Base-by-base conservation (phyloP, 805 yeast genomes). In the Sporopachydermia quercuum region DNA sequence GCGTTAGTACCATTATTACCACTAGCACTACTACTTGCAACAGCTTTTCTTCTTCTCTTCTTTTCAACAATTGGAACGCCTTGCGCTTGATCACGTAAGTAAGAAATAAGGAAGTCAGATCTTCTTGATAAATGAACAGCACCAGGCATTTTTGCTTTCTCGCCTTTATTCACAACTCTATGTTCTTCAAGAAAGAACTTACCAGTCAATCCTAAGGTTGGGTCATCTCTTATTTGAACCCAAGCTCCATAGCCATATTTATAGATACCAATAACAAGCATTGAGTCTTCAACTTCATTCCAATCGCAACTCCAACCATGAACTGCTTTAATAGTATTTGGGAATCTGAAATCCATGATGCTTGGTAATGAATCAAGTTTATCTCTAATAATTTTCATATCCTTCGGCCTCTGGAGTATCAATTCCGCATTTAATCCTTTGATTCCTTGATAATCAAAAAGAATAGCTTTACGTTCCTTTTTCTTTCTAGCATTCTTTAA, bases 231-330 rank as follows among this genome's bases (percentile, higher is more conserved):
- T 37, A 91, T 87, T 52, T 82, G 87, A 2, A 70, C 56, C 98
- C 98, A 91, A 1, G 95, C 78, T 14, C 97, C 97, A 57, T 85
- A 87, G 0, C 99, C 99, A 58, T 87, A 87, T 59, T 84, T 86
- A 52, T 72, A 70, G 16, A 89, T 81, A 46, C 99, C 99, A 27
- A 82, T 73, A 44, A 91, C 57, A 40, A 91, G 66, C 75, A 76
- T 81, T 39, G 86, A 81, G 56, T 91, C 99, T 54, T 91, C 94
- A 19, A 67, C 73, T 11, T 68, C 65, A 2, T 66, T 65, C 99
- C 99, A 91, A 18, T 74, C 76, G 50, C 94, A 83, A 39, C 73
- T 71, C 99, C 99, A 91, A 36, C 82, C 89, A 51, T 76, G 76
- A 5, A 86, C 97, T 16, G 78, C 75, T 59, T 87, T 87, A 15